Conservation (phyloP, 192 early-diverging fungal genomes). For the Coemansia asiatica region DNA sequence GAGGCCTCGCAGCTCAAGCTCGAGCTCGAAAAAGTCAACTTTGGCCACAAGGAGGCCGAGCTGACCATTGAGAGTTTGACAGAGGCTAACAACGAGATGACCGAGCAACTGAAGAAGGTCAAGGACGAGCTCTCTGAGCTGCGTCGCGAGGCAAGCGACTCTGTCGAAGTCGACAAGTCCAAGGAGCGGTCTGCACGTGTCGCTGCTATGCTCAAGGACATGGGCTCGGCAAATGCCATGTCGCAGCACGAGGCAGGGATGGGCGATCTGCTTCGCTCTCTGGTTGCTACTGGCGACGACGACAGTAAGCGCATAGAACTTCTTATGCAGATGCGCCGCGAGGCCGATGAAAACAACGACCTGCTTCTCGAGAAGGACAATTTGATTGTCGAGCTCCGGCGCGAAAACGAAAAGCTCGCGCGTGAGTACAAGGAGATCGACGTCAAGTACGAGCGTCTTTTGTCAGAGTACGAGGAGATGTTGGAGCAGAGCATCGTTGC, state of each 20-base stretch:
- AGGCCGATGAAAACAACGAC: slow-evolving; percentile 43
- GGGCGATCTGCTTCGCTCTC: slow-evolving; percentile 50
- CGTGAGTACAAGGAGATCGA: slow-evolving; percentile 34
- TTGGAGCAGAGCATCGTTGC: slow-evolving; percentile 55
- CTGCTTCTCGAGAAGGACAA: slow-evolving; percentile 20
- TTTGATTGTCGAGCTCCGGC: slow-evolving; percentile 21
- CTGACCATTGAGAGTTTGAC: slow-evolving; percentile 89
- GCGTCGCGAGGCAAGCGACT: slow-evolving; percentile 28
- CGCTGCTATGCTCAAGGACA: slow-evolving; percentile 46
- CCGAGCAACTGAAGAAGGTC: slow-evolving; percentile 69
- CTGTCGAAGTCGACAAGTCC: slow-evolving; percentile 46
- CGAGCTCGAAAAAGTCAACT: slow-evolving; percentile 84
- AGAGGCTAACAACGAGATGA: slow-evolving; percentile 80
- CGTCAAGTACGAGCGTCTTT: slow-evolving; percentile 44
- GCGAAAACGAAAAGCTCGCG: slow-evolving; percentile 18
- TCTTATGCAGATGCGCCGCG: slow-evolving; percentile 45
- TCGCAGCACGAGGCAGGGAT: slow-evolving; percentile 56
- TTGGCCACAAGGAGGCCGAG: slow-evolving; percentile 83
- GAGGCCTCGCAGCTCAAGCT: slow-evolving; percentile 78
- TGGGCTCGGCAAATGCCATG: slow-evolving; percentile 50
- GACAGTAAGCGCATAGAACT: slow-evolving; percentile 48
- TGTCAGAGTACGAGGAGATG: slow-evolving; percentile 57
- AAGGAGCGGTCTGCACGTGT: slow-evolving; percentile 59
- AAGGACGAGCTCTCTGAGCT: slow-evolving; percentile 67
- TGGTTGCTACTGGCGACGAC: slow-evolving; percentile 54